Conservation (phyloP, 495 filamentous ascomycete species). For the Sporormia fimetaria region DNA sequence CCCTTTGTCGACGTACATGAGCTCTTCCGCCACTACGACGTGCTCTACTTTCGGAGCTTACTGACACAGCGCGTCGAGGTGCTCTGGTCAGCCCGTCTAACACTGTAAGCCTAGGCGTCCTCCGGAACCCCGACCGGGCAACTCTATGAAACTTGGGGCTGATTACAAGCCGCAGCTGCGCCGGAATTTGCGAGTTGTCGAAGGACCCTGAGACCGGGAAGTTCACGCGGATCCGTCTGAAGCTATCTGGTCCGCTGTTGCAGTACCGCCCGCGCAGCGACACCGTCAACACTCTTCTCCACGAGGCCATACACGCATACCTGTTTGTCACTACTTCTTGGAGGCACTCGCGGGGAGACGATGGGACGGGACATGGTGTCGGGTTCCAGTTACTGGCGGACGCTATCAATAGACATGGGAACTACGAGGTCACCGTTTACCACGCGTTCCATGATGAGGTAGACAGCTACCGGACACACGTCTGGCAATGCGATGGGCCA, state of each 20-base stretch:
- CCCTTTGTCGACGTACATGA: slow-evolving; percentile 32
- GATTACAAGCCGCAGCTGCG: slow-evolving; percentile 20
- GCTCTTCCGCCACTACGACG: slow-evolving; percentile 29
- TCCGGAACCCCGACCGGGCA: no score
- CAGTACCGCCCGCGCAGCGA: slow-evolving; percentile 30
- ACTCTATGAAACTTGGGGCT: not conserved
- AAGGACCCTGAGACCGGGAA: slow-evolving; percentile 27
- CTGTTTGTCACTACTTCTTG: slow-evolving; percentile 33
- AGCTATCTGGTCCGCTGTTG: slow-evolving; percentile 30
- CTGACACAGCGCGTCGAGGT: slow-evolving; percentile 30
- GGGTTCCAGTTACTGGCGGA: slow-evolving; percentile 31
- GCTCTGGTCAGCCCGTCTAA: slow-evolving; percentile 29
- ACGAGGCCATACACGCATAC: slow-evolving; percentile 33
- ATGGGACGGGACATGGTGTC: slow-evolving; percentile 30
- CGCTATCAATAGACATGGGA: slow-evolving; percentile 30
- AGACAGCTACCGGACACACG: slow-evolving; percentile 30
- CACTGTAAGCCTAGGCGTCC: slow-evolving; percentile 18
- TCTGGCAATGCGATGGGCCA: slow-evolving; percentile 31
- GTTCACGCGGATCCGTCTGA: slow-evolving; percentile 30
- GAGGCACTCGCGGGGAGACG: slow-evolving; percentile 29
- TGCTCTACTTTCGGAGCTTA: slow-evolving; percentile 29
- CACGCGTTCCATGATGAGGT: slow-evolving; percentile 34
- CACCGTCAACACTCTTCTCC: slow-evolving; percentile 32
- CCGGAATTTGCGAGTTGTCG: slow-evolving; percentile 32
- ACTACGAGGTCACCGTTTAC: slow-evolving; percentile 28